Conservation (phyloP, 768 basidiomycete species). For the Botryobasidium botryosum region DNA sequence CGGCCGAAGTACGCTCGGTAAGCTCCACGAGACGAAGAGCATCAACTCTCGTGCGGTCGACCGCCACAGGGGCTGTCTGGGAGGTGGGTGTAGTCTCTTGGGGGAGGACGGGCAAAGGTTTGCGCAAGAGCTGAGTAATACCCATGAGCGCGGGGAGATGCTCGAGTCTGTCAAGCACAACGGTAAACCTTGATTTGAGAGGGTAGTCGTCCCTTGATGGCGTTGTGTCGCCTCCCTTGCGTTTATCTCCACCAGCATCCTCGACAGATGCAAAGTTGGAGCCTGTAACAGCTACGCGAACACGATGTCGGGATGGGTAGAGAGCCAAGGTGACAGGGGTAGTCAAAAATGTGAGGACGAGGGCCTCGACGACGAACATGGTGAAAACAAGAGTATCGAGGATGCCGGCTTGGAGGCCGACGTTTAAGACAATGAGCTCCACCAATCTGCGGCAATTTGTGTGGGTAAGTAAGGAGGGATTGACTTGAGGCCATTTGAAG, state of each 20-base stretch:
- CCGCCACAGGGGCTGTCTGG: neutral
- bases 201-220: too few species aligned
- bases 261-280: neutral
- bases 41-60: slow-evolving; percentile 26
- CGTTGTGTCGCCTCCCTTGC: too few species aligned
- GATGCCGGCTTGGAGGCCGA: slow-evolving; percentile 70
- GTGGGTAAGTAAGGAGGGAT: neutral
- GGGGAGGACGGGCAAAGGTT: slow-evolving; percentile 12
- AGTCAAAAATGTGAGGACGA: slow-evolving; percentile 72
- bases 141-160: slow-evolving; percentile 84
- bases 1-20: slow-evolving; percentile 44
- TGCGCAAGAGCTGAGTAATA: slow-evolving; percentile 63
- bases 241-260: too few species aligned
- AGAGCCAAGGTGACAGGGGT: slow-evolving; percentile 52
- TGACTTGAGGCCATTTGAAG: slow-evolving; percentile 24
- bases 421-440: slow-evolving; percentile 90
- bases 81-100: neutral
- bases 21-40: slow-evolving; percentile 80
- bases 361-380: slow-evolving; percentile 84
- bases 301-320: slow-evolving; percentile 30
- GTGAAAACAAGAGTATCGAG: slow-evolving; percentile 61
- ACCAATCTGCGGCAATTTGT: slow-evolving; percentile 31
- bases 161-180: slow-evolving; percentile 81
- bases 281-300: neutral
- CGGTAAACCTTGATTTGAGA: slow-evolving; percentile 35